Percentiles rank a stretch among this genome's conserved stretches.
phyloP scores from a whole-genome alignment of 192 early-diverging fungal genomes.

The Coemansia brasiliensis region DNA sequence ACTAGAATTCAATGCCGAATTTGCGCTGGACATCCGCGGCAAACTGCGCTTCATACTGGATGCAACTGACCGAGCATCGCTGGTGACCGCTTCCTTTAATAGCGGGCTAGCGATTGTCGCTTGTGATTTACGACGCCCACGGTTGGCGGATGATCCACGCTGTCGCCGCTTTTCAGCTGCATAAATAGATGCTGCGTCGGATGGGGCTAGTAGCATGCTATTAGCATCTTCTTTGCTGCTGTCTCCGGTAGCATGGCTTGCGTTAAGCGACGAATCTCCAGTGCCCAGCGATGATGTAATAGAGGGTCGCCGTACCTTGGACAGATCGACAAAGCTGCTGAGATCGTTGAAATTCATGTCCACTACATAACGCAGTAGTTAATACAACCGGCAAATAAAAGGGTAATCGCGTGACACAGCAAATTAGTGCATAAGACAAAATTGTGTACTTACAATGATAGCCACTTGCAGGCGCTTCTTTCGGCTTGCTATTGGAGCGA shows the following conservation, averaged over 20 bases:
- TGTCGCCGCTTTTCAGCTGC: slow-evolving; percentile 32
- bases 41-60: slow-evolving; percentile 38
- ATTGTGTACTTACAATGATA: slow-evolving; percentile 28
- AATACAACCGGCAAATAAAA: background rate
- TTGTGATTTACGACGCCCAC: slow-evolving; percentile 21
- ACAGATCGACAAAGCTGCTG: slow-evolving; percentile 48
- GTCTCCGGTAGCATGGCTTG: slow-evolving; percentile 26
- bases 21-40: slow-evolving; percentile 34
- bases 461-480: slow-evolving; percentile 16
- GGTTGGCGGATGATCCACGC: slow-evolving; percentile 26
- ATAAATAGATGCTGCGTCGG: slow-evolving; percentile 20
- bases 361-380: slow-evolving; percentile 9
- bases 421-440: slow-evolving; percentile 2
- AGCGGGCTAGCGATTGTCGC: slow-evolving; percentile 35
- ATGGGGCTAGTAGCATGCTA: slow-evolving; percentile 11
- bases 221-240: slow-evolving; percentile 27
- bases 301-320: slow-evolving; percentile 51
- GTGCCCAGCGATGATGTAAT: slow-evolving; percentile 48
- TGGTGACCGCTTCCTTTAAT: slow-evolving; percentile 31
- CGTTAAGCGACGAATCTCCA: slow-evolving; percentile 38
- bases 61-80: slow-evolving; percentile 43
- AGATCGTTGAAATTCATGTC: slow-evolving; percentile 56
- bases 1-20: slow-evolving; percentile 24
- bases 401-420: slow-evolving; percentile 3
- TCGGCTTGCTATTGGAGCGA: slow-evolving; percentile 19